Base-by-base conservation (phyloP, 202 grass and related monocot genomes). In the Schoenoplectus tabernaemontani region DNA sequence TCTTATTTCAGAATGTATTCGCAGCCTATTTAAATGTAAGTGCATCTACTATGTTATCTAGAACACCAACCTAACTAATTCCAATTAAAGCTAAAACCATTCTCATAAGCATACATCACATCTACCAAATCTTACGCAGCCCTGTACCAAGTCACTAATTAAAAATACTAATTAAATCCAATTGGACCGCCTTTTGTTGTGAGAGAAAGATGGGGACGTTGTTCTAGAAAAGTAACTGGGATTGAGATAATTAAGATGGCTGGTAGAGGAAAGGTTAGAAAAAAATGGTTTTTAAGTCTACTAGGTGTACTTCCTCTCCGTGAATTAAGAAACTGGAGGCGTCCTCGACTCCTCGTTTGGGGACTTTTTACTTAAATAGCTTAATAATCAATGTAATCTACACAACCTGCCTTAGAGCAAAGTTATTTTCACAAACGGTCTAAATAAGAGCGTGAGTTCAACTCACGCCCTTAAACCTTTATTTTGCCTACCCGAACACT, bases 31-130 rank as follows among this genome's bases (percentile, higher is more conserved):
- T 75, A 54, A 19, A 75, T 75, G 47, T 16, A 33, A 75, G 42
- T 53, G 46, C 47, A 54, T 75, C 46, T 75, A 10, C 28, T 51
- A 53, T 48, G 47, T 75, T 51, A 54, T 75, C 47, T 75, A 75
- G 70, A 74, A 75, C 12, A 75, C 70, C 28, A 54, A 75, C 70
- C 70, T 20, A 75, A 74, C 70, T 47, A 54, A 75, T 75, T 75
- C 7, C 48, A 54, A 7, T 75, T 53, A 3, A 19, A 75, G 47
- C 42, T 59, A 9, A 43, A 64, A 64, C 61, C 39, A 80, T 74
- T 83, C 78, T 82, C 83, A 74, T 9, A 44, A 28, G 37, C 66
- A 70, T 44, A 70, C 68, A 74, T 75, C 70, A 54, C 39, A 53
- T 26, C 70, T 51, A 75, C 70, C 70, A 75, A 74, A 74, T 74